phyloP scores from a whole-genome alignment of 2,329 filamentous ascomycete species.

The Coniochaeta sp. region DNA sequence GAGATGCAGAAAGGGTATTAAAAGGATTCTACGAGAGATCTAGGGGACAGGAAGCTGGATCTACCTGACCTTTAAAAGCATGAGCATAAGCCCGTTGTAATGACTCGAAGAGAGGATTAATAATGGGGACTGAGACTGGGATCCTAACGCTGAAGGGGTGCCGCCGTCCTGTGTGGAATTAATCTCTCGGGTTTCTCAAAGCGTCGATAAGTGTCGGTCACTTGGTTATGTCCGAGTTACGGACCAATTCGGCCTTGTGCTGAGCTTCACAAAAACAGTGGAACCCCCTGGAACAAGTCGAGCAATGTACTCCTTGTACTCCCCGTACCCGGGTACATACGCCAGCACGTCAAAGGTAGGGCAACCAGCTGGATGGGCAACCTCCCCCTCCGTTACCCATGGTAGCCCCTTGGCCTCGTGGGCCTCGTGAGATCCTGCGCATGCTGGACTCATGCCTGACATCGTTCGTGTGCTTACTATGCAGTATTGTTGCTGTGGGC shows the following conservation, averaged over 20 bases:
- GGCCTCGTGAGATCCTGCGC: background rate
- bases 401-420: too few species aligned
- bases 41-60: constrained; percentile 1
- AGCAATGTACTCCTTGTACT: background rate
- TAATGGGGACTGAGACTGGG: constrained; percentile 9
- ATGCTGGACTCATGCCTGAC: background rate
- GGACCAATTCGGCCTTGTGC: background rate
- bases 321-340: background rate
- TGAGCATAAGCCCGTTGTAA: background rate
- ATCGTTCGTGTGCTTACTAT: background rate
- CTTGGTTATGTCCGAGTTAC: constrained; percentile 29
- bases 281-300: background rate
- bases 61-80: constrained; percentile 4
- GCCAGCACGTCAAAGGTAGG: background rate
- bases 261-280: constrained; percentile 1
- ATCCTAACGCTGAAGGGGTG: constrained; percentile 8
- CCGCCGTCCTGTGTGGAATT: background rate
- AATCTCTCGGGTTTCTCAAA: constrained; percentile 5
- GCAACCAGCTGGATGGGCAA: background rate
- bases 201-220: constrained; percentile 22
- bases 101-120: constrained; percentile 9
- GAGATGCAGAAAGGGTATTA: background rate
- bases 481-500: background rate
- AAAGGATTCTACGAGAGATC: background rate
- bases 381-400: too few species aligned